These are phyloP conservation scores for Neurospora sp. DNA, from an alignment of 495 filamentous ascomycete species.

Conservation along the genomic window DNA sequence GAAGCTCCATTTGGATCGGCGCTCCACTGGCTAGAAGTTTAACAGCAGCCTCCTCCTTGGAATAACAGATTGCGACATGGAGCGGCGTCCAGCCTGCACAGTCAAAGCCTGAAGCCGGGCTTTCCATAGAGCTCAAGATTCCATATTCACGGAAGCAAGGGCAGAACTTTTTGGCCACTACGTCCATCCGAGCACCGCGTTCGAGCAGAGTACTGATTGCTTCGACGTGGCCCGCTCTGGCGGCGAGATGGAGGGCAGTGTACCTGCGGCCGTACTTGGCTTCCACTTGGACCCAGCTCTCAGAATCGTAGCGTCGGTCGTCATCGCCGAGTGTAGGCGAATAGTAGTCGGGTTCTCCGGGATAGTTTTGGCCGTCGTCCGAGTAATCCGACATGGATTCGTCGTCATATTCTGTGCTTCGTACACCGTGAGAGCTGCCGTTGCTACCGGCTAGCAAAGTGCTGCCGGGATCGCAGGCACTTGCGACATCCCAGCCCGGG, in stretches of 20 bases:
- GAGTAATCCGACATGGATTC: constrained; percentile 4
- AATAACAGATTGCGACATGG: constrained; percentile 28
- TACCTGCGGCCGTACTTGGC: constrained; percentile 7
- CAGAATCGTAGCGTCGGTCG: not conserved
- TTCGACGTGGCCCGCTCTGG: constrained; percentile 19
- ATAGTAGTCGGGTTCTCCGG: not conserved
- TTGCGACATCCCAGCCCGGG: constrained; percentile 1
- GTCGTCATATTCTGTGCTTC: constrained; percentile 5
- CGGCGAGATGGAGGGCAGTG: constrained; percentile 28
- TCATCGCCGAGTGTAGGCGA: not conserved
- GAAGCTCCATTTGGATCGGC: constrained; percentile 15
- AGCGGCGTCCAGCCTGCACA: constrained; percentile 23
- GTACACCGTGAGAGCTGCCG: not conserved
- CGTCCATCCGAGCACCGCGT: constrained; percentile 17
- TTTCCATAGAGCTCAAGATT: constrained; percentile 15
- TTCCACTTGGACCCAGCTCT: not conserved
- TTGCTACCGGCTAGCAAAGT: not conserved
- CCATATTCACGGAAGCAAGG: constrained; percentile 17
- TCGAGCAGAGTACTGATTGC: constrained; percentile 20
- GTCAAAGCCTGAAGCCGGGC: not conserved
- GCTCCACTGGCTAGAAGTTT: constrained; percentile 24
- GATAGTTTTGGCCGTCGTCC: not conserved
- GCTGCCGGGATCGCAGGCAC: not conserved
- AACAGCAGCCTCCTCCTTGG: constrained; percentile 18
- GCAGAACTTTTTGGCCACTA: constrained; percentile 17